Evolutionary conservation across 1,284 basidiomycete genomes (phyloP).

Genomic region (Macrocystidia cucumis): DNA sequence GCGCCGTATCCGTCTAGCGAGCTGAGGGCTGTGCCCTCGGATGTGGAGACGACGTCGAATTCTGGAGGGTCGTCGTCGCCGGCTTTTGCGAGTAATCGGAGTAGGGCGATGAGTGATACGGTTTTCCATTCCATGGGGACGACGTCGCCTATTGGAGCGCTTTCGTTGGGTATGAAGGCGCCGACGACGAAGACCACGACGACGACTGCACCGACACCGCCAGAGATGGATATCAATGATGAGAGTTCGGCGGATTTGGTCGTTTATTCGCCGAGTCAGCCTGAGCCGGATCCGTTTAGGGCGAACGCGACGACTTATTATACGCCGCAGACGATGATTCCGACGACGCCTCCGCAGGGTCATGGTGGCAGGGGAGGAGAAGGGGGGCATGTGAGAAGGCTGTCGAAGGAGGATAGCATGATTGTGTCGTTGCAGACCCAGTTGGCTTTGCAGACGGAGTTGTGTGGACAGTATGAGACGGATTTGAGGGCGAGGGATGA

Average conservation of each 20-base stretch:
- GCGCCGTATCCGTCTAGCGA: no score
- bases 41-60: slow-evolving; percentile 19
- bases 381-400: slow-evolving; percentile 53
- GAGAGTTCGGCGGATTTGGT: slow-evolving; percentile 37
- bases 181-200: no score
- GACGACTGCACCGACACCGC: background rate
- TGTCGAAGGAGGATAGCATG: slow-evolving; percentile 60
- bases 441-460: slow-evolving; percentile 57
- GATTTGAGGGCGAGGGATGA: slow-evolving; percentile 67
- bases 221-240: slow-evolving; percentile 55
- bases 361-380: slow-evolving; percentile 23
- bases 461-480: slow-evolving; percentile 65
- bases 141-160: slow-evolving; percentile 21
- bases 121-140: slow-evolving; percentile 48
- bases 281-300: slow-evolving; percentile 65
- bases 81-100: slow-evolving; percentile 29
- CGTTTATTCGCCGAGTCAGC: slow-evolving; percentile 29
- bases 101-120: slow-evolving; percentile 52
- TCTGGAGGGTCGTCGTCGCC: slow-evolving; percentile 17
- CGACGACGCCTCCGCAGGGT: slow-evolving; percentile 52
- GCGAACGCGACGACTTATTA: slow-evolving; percentile 70
- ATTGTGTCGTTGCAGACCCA: slow-evolving; percentile 68
- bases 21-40: slow-evolving; percentile 16
- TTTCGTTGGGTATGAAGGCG: no score
- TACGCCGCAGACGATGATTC: slow-evolving; percentile 62